Base-by-base conservation (phyloP, 2,329 filamentous ascomycete species). In the Raffaelea albimanens region DNA sequence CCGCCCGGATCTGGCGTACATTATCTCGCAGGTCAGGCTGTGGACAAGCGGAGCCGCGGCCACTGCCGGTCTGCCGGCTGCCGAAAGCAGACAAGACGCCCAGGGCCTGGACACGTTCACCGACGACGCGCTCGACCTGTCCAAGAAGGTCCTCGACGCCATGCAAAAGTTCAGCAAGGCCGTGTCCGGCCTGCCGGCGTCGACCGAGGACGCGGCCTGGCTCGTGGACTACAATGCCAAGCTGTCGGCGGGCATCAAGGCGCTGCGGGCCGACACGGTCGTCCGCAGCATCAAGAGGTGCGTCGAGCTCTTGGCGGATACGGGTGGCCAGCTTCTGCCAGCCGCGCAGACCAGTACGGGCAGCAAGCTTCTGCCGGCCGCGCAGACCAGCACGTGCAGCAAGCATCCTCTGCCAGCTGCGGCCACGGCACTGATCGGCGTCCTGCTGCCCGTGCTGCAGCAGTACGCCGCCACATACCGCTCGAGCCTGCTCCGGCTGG, bases 121-220 rank as follows among this genome's bases (percentile, higher is more conserved):
- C 39, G 65, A 72, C 14, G 68, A 72, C 3, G 63, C 88, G 2
- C 76, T 86, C 34, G 75, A 65, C 1, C 69, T 85, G n/a, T 77
- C 83, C 42, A 86, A 95, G 62, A 78, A 79, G 44, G 76, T 91
- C 23, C 78, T 96, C 2, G 84, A 91, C 33, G 83, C 85, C 1
- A 73, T 95, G 43, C 88, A 96, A 61, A 79, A 82, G 53, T 73
- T 85, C 41, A 76, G 79, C 49, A 77, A 76, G 51, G 66, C 72
- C 2, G 66, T 79, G 9, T 63, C 68, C 11, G 68, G 69, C 3
- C 65, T 82, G 2, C 80, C 83, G 1, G 60, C 64, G 4, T 77
- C 82, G 1, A 69, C 70, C 1, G 80, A 87, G 31, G 78, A 84
- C 40, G 57, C 70, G 1, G 70, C 73, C 2, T 88, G 85, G 80